These are phyloP conservation scores for Globisporangium cylindrosporum DNA, from an alignment of 352 stramenopile genomes.

Conservation along the genomic window DNA sequence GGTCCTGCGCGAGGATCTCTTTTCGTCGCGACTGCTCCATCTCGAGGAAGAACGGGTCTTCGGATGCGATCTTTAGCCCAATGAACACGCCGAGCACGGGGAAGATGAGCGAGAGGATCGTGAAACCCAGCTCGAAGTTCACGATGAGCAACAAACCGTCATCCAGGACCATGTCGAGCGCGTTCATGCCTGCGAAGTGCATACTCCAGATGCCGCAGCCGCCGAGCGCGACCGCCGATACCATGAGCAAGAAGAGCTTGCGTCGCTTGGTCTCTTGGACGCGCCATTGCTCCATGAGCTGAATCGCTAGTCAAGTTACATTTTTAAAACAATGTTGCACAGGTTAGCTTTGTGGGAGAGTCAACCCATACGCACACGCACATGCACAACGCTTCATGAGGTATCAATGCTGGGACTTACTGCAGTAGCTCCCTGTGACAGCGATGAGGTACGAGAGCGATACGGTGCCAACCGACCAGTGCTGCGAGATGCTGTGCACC, in stretches of 20 bases:
- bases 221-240: constrained; percentile 43
- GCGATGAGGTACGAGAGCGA: constrained; percentile 53
- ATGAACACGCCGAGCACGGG: constrained; percentile 51
- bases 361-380: background rate
- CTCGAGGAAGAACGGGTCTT: constrained; percentile 63
- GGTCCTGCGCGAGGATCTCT: constrained; percentile 26
- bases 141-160: constrained; percentile 36
- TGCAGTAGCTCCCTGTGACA: constrained; percentile 64
- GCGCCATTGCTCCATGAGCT: constrained; percentile 74
- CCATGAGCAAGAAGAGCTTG: constrained; percentile 39
- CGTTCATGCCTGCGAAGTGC: constrained; percentile 76
- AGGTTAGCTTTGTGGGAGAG: background rate
- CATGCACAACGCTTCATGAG: background rate
- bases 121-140: constrained; percentile 54
- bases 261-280: constrained; percentile 26
- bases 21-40: constrained; percentile 44
- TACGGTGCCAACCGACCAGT: constrained; percentile 44
- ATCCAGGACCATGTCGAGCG: constrained; percentile 30
- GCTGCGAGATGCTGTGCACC: constrained; percentile 24
- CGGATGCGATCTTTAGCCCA: constrained; percentile 50
- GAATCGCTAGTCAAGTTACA: constrained; percentile 37
- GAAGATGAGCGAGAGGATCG: constrained; percentile 55
- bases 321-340: no score
- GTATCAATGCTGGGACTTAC: constrained; percentile 21
- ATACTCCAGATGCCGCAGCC: constrained; percentile 69